phyloP scores from a whole-genome alignment of 768 basidiomycete genomes.

The Basidioascus undulatus region DNA sequence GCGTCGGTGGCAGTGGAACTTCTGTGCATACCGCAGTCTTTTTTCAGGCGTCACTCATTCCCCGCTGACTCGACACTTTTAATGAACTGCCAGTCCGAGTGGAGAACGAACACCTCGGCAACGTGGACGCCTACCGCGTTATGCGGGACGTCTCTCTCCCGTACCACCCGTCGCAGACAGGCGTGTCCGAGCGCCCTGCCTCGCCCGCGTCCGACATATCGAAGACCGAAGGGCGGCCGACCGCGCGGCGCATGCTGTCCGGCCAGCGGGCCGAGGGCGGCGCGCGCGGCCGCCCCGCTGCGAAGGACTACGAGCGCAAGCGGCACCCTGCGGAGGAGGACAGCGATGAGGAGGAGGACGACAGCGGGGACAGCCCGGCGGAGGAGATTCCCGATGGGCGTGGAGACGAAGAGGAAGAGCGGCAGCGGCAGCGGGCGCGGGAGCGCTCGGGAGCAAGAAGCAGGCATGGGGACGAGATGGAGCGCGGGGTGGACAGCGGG shows the following conservation, averaged over 20 bases:
- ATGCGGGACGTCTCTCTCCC: constrained; percentile 67
- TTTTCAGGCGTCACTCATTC: not conserved
- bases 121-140: constrained; percentile 75
- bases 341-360: not conserved
- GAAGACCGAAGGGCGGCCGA: not conserved
- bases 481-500: not conserved
- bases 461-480: not conserved
- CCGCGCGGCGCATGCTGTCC: not conserved
- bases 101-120: constrained; percentile 71
- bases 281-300: not conserved
- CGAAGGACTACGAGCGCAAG: constrained; percentile 2
- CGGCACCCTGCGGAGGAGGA: not conserved
- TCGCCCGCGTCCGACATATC: constrained; percentile 1
- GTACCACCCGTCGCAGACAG: constrained; percentile 21
- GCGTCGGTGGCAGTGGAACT: constrained; percentile 74
- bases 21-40: constrained; percentile 27
- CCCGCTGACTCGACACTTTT: constrained; percentile 2
- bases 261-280: not conserved
- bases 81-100: constrained; percentile 38
- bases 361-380: not conserved
- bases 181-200: not conserved
- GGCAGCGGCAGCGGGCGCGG: not conserved
- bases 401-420: not conserved
- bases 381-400: not conserved
- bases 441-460: not conserved